Percentiles rank a stretch among this genome's conserved stretches.
Evolutionary conservation across 2,329 filamentous ascomycete genomes (phyloP).

Genomic region (Fusarium camptoceras): DNA sequence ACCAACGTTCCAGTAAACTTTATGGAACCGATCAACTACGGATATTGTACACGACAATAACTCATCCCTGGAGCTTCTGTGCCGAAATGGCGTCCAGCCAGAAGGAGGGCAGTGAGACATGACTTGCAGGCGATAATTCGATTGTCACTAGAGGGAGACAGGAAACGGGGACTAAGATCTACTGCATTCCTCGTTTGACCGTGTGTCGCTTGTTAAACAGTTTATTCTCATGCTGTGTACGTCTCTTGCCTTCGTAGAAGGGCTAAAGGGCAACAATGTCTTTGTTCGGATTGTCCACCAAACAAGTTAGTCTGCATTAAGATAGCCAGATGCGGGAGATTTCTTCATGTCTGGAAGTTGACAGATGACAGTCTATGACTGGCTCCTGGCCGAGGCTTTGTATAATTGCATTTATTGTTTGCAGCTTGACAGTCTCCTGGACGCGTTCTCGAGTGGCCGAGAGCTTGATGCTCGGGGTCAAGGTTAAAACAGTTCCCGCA

Average conservation of each 20-base stretch:
- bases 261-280: slow-evolving; percentile 15
- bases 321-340: slow-evolving; percentile 13
- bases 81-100: slow-evolving; percentile 6
- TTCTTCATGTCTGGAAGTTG: slow-evolving; percentile 1
- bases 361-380: slow-evolving; percentile 15
- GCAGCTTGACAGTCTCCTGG: slow-evolving; percentile 7
- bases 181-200: slow-evolving; percentile 8
- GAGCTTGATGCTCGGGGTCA: not conserved
- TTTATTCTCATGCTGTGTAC: slow-evolving; percentile 9
- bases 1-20: slow-evolving; percentile 31
- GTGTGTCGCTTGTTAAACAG: slow-evolving; percentile 22
- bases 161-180: slow-evolving; percentile 11
- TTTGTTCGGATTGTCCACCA: slow-evolving; percentile 27
- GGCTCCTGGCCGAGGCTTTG: slow-evolving; percentile 6
- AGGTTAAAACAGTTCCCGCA: slow-evolving; percentile 27
- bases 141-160: slow-evolving; percentile 6
- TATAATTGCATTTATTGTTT: slow-evolving; percentile 18
- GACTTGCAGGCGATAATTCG: slow-evolving; percentile 16
- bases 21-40: slow-evolving; percentile 10
- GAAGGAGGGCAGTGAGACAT: slow-evolving; percentile 17
- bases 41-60: not conserved
- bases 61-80: slow-evolving; percentile 36
- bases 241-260: slow-evolving; percentile 1
- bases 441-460: slow-evolving; percentile 23
- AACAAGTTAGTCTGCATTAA: slow-evolving; percentile 7